Conservation (phyloP, 805 yeast genomes). For the Cyberlindnera xylosilytica region DNA sequence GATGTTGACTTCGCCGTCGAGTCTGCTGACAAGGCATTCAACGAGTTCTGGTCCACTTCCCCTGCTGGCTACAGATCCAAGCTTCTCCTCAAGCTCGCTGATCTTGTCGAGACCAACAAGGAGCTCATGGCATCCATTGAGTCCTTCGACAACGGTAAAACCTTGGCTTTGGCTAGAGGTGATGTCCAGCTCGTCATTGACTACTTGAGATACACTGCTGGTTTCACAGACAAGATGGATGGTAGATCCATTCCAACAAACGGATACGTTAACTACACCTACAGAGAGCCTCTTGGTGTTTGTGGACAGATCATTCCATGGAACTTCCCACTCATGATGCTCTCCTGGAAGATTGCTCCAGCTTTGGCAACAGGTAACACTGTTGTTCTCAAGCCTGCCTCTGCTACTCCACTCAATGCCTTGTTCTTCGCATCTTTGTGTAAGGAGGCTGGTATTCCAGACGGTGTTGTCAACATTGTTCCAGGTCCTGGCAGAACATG, state of each 20-base stretch:
- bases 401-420: constrained; percentile 74
- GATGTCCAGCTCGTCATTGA: constrained; percentile 64
- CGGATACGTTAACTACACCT: constrained; percentile 58
- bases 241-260: constrained; percentile 69
- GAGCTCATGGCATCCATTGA: constrained; percentile 68
- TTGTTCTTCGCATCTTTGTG: constrained; percentile 58
- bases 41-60: constrained; percentile 52
- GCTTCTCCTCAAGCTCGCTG: constrained; percentile 60
- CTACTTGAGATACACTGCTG: constrained; percentile 69
- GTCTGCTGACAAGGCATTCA: constrained; percentile 63
- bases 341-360: constrained; percentile 78
- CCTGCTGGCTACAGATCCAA: constrained; percentile 57
- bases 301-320: constrained; percentile 85
- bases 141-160: constrained; percentile 75
- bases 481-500: constrained; percentile 74
- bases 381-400: constrained; percentile 70
- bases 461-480: constrained; percentile 71
- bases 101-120: constrained; percentile 58
- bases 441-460: constrained; percentile 69
- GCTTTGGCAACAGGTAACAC: constrained; percentile 78
- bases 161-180: constrained; percentile 60
- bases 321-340: constrained; percentile 82
- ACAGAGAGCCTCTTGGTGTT: constrained; percentile 75
- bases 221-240: constrained; percentile 65
- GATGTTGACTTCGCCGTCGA: constrained; percentile 71